phyloP scores from a whole-genome alignment of 2,329 filamentous ascomycete species.

The Trichoderma hamatum region DNA sequence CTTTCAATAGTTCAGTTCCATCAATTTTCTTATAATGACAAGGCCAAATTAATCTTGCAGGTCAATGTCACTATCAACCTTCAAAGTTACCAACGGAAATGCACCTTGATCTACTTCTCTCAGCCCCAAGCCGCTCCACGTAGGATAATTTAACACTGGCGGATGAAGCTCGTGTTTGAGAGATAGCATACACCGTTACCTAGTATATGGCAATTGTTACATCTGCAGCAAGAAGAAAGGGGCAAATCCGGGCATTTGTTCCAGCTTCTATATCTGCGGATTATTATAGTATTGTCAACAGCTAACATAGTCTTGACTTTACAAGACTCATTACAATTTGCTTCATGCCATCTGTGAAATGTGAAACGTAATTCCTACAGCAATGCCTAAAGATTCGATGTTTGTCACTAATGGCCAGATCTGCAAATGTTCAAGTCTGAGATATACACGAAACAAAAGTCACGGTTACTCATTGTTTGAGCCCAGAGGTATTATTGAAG shows the following conservation, averaged over 20 bases:
- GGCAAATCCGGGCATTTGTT: background rate
- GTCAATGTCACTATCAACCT: background rate
- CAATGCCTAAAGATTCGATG: background rate
- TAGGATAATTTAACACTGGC: background rate
- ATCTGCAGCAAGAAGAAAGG: background rate
- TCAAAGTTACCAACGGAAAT: background rate
- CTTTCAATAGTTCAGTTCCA: background rate
- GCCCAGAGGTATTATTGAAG: slow-evolving; percentile 21
- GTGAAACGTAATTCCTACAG: background rate
- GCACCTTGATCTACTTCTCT: background rate
- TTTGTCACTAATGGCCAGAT: background rate
- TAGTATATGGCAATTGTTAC: background rate
- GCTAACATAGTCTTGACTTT: background rate
- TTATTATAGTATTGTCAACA: background rate
- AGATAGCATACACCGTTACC: background rate
- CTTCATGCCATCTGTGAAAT: background rate
- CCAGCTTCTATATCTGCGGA: background rate
- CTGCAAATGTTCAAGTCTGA: background rate
- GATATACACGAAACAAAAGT: background rate
- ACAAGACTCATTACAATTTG: background rate
- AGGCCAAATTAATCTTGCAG: background rate
- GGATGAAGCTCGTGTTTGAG: background rate
- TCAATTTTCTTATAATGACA: background rate
- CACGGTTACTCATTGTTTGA: background rate
- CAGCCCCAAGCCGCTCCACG: background rate